Conservation (phyloP, 2,329 filamentous ascomycete species). For the Colletotrichum sp. region DNA sequence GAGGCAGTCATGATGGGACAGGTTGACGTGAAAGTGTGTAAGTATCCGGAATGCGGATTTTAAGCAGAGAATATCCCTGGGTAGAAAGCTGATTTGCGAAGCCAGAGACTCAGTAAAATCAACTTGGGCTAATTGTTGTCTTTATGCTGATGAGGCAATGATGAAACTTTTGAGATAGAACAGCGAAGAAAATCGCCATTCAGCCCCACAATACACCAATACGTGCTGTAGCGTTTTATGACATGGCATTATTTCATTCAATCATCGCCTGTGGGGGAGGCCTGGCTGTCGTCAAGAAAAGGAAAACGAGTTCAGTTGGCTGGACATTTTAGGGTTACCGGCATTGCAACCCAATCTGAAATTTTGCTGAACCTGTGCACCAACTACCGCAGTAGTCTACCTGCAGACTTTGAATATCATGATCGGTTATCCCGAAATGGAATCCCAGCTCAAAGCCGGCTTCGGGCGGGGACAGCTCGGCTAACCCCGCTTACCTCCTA, state of each 20-base stretch:
- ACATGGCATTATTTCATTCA: neutral
- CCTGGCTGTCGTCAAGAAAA: neutral
- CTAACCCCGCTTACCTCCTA: neutral
- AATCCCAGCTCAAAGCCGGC: neutral
- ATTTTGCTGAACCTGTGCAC: neutral
- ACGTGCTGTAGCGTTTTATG: neutral
- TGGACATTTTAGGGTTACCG: neutral
- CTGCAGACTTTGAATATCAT: neutral
- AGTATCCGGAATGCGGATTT: neutral
- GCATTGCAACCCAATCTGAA: neutral
- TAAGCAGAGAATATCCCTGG: neutral
- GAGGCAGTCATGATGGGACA: slow-evolving; percentile 11
- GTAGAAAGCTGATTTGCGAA: neutral
- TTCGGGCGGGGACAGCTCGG: neutral
- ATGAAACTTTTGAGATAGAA: neutral
- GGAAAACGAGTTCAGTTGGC: neutral
- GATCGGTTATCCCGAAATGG: neutral
- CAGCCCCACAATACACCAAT: neutral
- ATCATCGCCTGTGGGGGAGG: neutral
- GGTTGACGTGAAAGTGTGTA: neutral
- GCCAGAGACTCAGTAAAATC: neutral
- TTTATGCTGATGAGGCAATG: neutral
- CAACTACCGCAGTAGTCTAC: neutral
- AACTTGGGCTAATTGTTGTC: neutral
- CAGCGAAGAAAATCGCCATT: neutral